These are phyloP conservation scores for Rhinocladiella mackenziei DNA, from an alignment of 2,329 filamentous ascomycete species.

Conservation along the genomic window DNA sequence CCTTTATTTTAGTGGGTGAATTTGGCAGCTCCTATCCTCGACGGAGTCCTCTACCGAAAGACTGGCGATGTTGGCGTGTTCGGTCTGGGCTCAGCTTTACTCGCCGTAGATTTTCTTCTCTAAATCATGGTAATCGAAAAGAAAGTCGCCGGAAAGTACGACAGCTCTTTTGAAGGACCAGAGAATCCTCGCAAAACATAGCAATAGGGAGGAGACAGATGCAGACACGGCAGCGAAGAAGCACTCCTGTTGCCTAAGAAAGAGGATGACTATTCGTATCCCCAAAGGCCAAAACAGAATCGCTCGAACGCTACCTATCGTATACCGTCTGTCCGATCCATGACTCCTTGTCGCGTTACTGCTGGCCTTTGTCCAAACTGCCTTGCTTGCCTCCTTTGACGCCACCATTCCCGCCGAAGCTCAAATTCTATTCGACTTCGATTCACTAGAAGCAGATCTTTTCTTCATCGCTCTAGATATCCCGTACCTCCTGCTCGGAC, in stretches of 20 bases:
- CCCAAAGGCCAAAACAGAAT: conserved; percentile 39
- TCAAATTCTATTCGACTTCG: conserved; percentile 24
- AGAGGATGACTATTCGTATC: conserved; percentile 39
- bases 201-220: conserved; percentile 21
- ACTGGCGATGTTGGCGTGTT: conserved; percentile 59
- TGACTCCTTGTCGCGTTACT: conserved; percentile 26
- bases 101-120: conserved; percentile 58
- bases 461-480: conserved; percentile 42
- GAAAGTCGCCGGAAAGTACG: conserved; percentile 51
- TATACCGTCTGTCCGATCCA: conserved; percentile 24
- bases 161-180: conserved; percentile 14
- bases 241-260: conserved; percentile 39
- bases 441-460: conserved; percentile 36
- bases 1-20: conserved; percentile 56
- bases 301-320: conserved; percentile 39
- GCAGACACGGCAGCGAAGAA: conserved; percentile 35
- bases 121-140: conserved; percentile 61
- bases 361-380: conserved; percentile 27
- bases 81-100: conserved; percentile 51
- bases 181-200: conserved; percentile 26
- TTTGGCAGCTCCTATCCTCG: conserved; percentile 56
- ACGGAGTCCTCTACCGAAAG: conserved; percentile 58
- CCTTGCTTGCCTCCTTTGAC: conserved; percentile 27
- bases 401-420: conserved; percentile 30
- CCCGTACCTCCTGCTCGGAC: conserved; percentile 28